Base-by-base conservation (phyloP, 768 basidiomycete genomes). In the Filobasidium floriforme region DNA sequence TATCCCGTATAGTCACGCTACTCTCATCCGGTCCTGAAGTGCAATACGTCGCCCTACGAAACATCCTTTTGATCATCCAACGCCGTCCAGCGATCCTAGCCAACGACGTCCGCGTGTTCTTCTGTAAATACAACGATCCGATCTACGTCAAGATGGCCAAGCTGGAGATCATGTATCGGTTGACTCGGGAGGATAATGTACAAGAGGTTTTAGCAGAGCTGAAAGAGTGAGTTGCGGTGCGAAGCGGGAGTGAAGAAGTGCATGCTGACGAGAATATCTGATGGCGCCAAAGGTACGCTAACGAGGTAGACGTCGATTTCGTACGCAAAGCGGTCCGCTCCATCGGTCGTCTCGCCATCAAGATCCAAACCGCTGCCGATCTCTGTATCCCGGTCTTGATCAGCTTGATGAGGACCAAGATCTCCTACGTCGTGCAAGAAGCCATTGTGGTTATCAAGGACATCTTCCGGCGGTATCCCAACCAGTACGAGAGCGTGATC, bases 111-210 rank as follows among this genome's bases (percentile, higher is more conserved):
- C 92, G 92, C 73, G 93, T 97, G 15, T 98, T 99, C 81, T 99
- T 99, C 81, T 97, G 92, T 88, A 98, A 99, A 80, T 99, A 98
- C 79, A 98, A 98, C 77, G 96, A 98, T 73, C 96, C 96, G 1
- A 96, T 98, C 71, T 99, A 98, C 77, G 91, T 98, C 77, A 98
- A 99, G 77, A 83, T 99, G 37, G 94, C 93, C 60, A 98, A 99
- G 73, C 82, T 99, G 61, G 96, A 98, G 79, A 97, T 98, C 74
- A 98, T 99, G 90, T 98, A 98, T 79, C 87, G 96, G 11, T 83
- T 99, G 22, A 92, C 93, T 10, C 85, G 90, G n/a, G 87, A 91
- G 66, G 91, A 92, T 75, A 99, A 98, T 76, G 89, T 89, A 22
- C 84, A 83, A 68, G 92, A 97, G 74, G 92, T 99, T 0, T 81